Base-by-base conservation (phyloP, 345 rosid genomes). In the Salix arbutifolia region DNA sequence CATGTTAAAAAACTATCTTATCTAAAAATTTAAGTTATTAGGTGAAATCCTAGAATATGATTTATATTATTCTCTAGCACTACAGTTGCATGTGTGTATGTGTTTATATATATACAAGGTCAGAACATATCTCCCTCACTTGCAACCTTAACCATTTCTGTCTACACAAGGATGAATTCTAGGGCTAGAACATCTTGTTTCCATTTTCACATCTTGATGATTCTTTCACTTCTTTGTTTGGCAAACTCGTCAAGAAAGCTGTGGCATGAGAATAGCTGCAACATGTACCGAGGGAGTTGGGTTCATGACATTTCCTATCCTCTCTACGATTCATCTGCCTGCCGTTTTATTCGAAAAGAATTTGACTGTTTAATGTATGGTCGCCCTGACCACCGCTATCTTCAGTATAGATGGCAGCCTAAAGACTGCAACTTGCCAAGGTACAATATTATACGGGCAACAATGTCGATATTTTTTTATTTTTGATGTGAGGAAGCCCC, bases 401-500 rank as follows among this genome's bases (percentile, higher is more conserved):
- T 91, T 58, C 82, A 78, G 16, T 91, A 87, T 65, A 80, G 99
- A 76, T 95, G 99, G 97, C 92, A 90, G 79, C 99, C 99, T 25
- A 28, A 25, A 8, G 67, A 71, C 79, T 92, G 97, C 46, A 80
- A 85, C 81, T 80, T 90, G 81, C 93, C 91, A 1, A 86, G 96
- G 99, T 92, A 71, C 8, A 25, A 42, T 42, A 42, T 42, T 42
- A 42, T 42, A 11, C 14, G 4, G 1, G 46, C 46, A 42, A 10
- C 0, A 4, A 33, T 33, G 35, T 33, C 35, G 4, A 4, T 33
- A 4, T 4, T 33, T n/a, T 4, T 33, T 33, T 33, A 33, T 33
- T 33, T 33, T 33, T 33, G 35, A 33, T 4, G 5, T 0, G 33
- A 4, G 5, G 33, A 31, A 31, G 33, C 33, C 0, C 31, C 31